Conservation (phyloP, 148 eudicot genomes). For the Cornus controversa region DNA sequence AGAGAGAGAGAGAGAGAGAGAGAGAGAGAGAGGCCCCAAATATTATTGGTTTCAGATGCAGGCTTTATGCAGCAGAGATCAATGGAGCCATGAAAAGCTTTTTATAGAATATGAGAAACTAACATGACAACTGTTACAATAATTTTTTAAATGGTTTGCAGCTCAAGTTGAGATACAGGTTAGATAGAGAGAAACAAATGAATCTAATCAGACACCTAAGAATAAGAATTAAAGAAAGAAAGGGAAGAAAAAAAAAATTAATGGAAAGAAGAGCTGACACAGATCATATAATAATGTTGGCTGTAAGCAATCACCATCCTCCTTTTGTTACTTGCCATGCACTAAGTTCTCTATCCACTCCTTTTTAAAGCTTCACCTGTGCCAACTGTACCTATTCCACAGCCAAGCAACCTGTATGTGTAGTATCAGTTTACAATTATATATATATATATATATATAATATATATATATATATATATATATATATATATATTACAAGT, state of each 20-base stretch:
- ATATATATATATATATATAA: no score
- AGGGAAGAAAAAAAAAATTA: conserved; percentile 4
- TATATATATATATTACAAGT: no score
- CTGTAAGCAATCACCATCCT: conserved; percentile 39
- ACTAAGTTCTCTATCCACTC: no score
- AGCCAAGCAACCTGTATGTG: conserved; percentile 61
- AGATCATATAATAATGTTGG: conserved; percentile 43
- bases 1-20: conserved; percentile 2
- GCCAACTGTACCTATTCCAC: conserved; percentile 61
- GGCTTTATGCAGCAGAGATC: background rate
- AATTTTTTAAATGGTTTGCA: conserved; percentile 10
- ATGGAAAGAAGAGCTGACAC: conserved; percentile 28
- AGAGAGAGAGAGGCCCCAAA: conserved; percentile 3
- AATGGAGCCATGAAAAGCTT: background rate
- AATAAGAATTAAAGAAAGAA: conserved; percentile 12
- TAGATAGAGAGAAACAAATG: conserved; percentile 28
- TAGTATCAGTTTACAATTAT: conserved; percentile 23
- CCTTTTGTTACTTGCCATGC: background rate
- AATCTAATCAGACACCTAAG: conserved; percentile 30
- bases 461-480: background rate
- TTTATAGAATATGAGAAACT: background rate
- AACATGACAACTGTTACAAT: conserved; percentile 16
- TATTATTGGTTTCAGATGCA: background rate
- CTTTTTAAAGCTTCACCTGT: conserved; percentile 16
- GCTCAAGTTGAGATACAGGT: conserved; percentile 26